Evolutionary conservation across 495 filamentous ascomycete genomes (phyloP).

Genomic region (Annulohypoxylon stygium): DNA sequence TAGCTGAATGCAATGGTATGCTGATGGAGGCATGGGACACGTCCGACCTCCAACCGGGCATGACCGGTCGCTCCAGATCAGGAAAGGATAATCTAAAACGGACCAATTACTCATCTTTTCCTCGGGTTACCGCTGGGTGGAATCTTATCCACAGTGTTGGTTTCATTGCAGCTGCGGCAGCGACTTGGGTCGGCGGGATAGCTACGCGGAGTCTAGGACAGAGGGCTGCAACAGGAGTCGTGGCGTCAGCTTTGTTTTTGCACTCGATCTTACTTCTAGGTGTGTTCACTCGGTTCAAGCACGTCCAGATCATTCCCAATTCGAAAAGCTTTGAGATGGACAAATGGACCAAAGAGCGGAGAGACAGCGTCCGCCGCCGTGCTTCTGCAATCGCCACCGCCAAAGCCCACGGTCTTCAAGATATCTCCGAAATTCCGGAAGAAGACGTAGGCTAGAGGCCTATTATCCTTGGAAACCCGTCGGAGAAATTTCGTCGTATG

Average conservation of each 20-base stretch:
- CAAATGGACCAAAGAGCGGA: slow-evolving; percentile 59
- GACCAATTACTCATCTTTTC: slow-evolving; percentile 76
- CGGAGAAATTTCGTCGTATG: slow-evolving; percentile 72
- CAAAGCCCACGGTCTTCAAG: slow-evolving; percentile 55
- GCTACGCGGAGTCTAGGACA: slow-evolving; percentile 74
- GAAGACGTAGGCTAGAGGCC: slow-evolving; percentile 74
- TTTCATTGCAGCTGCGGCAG: slow-evolving; percentile 73
- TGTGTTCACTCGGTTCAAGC: slow-evolving; percentile 71
- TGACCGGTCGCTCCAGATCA: slow-evolving; percentile 67
- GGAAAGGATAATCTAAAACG: slow-evolving; percentile 59
- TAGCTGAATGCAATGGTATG: slow-evolving; percentile 80
- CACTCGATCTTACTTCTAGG: slow-evolving; percentile 71
- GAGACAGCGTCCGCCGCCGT: slow-evolving; percentile 55
- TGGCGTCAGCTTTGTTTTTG: slow-evolving; percentile 71
- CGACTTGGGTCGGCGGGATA: slow-evolving; percentile 72
- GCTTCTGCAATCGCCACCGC: slow-evolving; percentile 51
- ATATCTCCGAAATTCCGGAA: slow-evolving; percentile 53
- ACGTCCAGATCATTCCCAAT: slow-evolving; percentile 74
- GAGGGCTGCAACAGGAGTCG: slow-evolving; percentile 71
- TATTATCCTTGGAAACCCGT: slow-evolving; percentile 75
- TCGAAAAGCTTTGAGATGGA: slow-evolving; percentile 66
- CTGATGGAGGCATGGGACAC: slow-evolving; percentile 87
- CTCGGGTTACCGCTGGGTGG: slow-evolving; percentile 77
- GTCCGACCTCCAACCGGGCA: slow-evolving; percentile 74
- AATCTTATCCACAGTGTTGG: slow-evolving; percentile 75